These are phyloP conservation scores for Lophiotrema nucula DNA, from an alignment of 495 filamentous ascomycete genomes.

Conservation along the genomic window DNA sequence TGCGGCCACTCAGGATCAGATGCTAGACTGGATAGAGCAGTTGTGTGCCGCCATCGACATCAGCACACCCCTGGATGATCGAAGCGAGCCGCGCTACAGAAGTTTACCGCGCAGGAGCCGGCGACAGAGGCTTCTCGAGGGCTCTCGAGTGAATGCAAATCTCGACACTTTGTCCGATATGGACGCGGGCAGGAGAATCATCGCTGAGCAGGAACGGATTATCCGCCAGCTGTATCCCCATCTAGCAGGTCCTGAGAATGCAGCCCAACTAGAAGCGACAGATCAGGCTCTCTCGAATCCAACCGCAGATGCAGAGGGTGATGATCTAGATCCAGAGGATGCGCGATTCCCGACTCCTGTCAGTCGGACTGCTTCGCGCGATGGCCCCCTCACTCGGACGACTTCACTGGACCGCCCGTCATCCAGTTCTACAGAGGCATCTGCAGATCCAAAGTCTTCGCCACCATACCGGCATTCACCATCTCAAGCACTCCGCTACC, in stretches of 20 bases:
- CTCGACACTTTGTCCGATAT: conserved; percentile 9
- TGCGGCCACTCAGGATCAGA: conserved; percentile 51
- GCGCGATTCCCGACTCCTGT: conserved; percentile 22
- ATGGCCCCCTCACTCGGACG: neutral
- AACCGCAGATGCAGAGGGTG: conserved; percentile 24
- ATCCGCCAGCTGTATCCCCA: conserved; percentile 33
- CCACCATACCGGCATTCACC: conserved; percentile 30
- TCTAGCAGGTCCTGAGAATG: neutral
- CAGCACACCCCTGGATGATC: conserved; percentile 53
- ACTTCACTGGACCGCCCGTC: conserved; percentile 16
- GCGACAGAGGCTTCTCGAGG: conserved; percentile 33
- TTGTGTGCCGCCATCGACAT: conserved; percentile 56
- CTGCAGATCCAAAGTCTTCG: conserved; percentile 29
- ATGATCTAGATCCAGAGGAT: conserved; percentile 35
- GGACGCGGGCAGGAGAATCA: conserved; percentile 21
- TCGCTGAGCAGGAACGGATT: conserved; percentile 35
- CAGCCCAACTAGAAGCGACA: neutral
- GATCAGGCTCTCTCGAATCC: neutral
- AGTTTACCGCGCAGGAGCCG: conserved; percentile 44
- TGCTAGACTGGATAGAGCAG: conserved; percentile 56
- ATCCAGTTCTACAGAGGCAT: conserved; percentile 25
- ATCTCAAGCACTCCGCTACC: conserved; percentile 39
- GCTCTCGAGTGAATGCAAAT: neutral
- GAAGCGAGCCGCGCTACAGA: conserved; percentile 54
- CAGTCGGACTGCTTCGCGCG: neutral